A percentile compares a stretch with the other conserved stretches of the same genome.
Conservation (phyloP, 805 yeast genomes). For the Starmerella scarabaei region DNA sequence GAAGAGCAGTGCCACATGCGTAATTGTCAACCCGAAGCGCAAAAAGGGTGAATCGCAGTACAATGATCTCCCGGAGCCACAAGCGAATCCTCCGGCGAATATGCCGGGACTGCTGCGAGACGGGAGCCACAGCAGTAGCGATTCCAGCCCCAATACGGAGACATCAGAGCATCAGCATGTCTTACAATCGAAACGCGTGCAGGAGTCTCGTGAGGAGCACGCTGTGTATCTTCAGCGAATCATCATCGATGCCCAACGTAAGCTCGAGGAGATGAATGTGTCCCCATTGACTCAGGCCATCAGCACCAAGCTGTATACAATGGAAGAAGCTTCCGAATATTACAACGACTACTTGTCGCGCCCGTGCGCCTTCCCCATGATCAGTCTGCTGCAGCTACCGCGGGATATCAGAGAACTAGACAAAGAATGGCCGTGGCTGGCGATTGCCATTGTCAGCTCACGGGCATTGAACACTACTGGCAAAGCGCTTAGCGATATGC, state of each 20-base stretch:
- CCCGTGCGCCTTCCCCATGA: conserved; percentile 8
- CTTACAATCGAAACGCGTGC: neutral
- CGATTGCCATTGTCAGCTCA: conserved; percentile 18
- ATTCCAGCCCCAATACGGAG: neutral
- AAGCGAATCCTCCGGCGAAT: too few species aligned
- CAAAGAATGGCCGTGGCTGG: conserved; percentile 15
- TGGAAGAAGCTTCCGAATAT: conserved; percentile 11
- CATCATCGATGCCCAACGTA: conserved; percentile 16
- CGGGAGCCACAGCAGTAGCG: neutral
- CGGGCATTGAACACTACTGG: conserved; percentile 15
- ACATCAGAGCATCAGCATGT: neutral
- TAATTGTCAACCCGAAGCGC: conserved; percentile 8
- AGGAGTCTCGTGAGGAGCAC: conserved; percentile 9
- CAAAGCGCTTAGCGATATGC: conserved; percentile 7
- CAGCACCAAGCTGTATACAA: conserved; percentile 8
- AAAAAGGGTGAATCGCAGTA: conserved; percentile 1
- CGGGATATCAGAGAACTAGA: conserved; percentile 11
- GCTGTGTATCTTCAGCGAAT: conserved; percentile 17
- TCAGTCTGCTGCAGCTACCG: conserved; percentile 5
- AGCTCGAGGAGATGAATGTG: conserved; percentile 10
- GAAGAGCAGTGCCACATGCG: conserved; percentile 14
- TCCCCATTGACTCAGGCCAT: conserved; percentile 15
- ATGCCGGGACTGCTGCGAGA: too few species aligned
- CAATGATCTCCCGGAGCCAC: neutral
- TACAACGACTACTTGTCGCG: conserved; percentile 4